phyloP scores from a whole-genome alignment of 208 protist genomes.

The Leptomonas seymouri region DNA sequence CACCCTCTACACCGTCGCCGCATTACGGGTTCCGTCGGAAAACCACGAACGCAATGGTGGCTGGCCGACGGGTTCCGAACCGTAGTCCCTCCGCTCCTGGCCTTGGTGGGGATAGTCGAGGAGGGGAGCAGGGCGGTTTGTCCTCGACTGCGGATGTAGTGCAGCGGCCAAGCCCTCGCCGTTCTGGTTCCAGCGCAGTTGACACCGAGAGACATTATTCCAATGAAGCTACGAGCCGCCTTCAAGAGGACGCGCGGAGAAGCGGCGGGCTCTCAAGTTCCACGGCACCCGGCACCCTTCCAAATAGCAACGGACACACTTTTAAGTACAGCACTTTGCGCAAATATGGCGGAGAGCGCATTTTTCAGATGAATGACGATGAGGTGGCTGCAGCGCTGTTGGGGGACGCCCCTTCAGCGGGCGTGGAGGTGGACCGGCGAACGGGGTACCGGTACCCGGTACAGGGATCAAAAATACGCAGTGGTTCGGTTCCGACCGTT shows the following conservation, averaged over 20 bases:
- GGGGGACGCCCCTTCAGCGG: background rate
- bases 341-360: constrained; percentile 8
- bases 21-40: constrained; percentile 37
- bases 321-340: constrained; percentile 12
- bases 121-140: background rate
- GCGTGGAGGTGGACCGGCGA: constrained; percentile 16
- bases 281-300: constrained; percentile 16
- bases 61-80: constrained; percentile 28
- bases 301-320: constrained; percentile 9
- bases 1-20: constrained; percentile 34
- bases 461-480: constrained; percentile 3
- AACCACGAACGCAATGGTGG: constrained; percentile 28
- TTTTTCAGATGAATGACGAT: constrained; percentile 18
- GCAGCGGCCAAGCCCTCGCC: constrained; percentile 1
- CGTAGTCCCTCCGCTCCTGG: constrained; percentile 21
- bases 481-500: background rate
- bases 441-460: constrained; percentile 6
- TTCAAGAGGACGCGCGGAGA: constrained; percentile 9
- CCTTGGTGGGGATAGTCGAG: constrained; percentile 1
- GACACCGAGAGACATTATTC: background rate
- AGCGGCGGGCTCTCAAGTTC: background rate
- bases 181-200: background rate
- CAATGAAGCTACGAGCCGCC: background rate
- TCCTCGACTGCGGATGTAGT: background rate
- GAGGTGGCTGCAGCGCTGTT: constrained; percentile 10